Conservation (phyloP, 306 rosid species). For the Cucumis hystrix region DNA sequence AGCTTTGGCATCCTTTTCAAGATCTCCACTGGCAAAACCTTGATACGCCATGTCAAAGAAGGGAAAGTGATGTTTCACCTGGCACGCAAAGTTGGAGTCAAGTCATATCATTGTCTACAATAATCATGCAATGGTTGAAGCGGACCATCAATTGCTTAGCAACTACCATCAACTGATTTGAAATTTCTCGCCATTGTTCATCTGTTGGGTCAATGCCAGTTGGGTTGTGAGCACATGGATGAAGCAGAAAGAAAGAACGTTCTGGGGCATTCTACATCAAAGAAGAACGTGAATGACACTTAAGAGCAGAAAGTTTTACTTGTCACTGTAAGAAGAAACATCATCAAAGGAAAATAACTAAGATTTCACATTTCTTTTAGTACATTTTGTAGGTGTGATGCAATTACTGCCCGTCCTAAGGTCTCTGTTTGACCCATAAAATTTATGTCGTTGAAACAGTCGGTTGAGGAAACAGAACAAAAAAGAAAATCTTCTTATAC, state of each 20-base stretch:
- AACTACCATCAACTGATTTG: constrained; percentile 17
- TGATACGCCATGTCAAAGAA: constrained; percentile 34
- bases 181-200: constrained; percentile 29
- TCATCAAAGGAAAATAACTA: neutral
- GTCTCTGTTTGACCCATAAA: neutral
- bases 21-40: constrained; percentile 32
- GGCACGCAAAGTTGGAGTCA: neutral
- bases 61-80: constrained; percentile 28
- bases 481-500: too few species aligned
- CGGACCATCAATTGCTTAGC: neutral
- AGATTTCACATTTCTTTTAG: neutral
- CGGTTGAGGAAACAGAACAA: too few species aligned
- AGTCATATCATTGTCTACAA: neutral
- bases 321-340: neutral
- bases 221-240: constrained; percentile 37
- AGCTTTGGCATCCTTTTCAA: constrained; percentile 24
- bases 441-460: neutral
- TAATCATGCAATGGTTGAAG: neutral
- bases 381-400: too few species aligned
- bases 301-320: neutral
- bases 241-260: constrained; percentile 20
- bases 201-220: constrained; percentile 28
- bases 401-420: too few species aligned
- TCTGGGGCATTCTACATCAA: constrained; percentile 21
- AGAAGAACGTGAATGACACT: neutral